Base-by-base conservation (phyloP, 2,329 filamentous ascomycete species). In the Lachnum nothofagi region DNA sequence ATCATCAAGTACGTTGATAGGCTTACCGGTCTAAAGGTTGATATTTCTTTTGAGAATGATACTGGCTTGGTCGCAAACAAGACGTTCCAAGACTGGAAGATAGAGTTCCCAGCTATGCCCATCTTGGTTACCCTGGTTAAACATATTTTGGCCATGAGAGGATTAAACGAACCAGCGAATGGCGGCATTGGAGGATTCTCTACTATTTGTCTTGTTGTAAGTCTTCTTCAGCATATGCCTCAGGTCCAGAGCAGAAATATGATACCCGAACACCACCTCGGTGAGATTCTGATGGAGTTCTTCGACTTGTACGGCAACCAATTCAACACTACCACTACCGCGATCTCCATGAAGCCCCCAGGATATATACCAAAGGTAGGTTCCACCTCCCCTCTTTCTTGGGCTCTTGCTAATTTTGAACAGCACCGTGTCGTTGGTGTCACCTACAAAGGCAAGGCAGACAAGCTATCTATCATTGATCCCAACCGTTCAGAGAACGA, bases 101-200 rank as follows among this genome's bases (percentile, higher is more conserved):
- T 73, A 12, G 72, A 84, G 45, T 95, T 85, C 56, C 91, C 91
- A 1, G 82, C 83, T 7, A 91, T 97, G 88, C 86, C 89, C 0
- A 80, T 88, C 34, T 72, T 98, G 20, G 88, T 95, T 31, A 85
- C 89, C 0, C 66, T 97, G 22, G 79, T 98, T 69, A 98, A 98
- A 71, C 93, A 98, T 58, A 91, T 94, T 51, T 73, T 98, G 22
- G 76, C 86, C 31, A 94, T 98, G 81, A 82, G 90, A 53, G 88
- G 85, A 1, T 74, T 96, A 44, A 96, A 96, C 59, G 93, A 98
- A 67, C 91, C 95, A 3, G 86, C 88, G 34, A 88, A 83, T 52
- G 93, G 93, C 48, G 93, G 93, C 2, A 82, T 98, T 44, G 93
- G 93, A 46, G 93, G 93, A 2, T 97, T 96, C 65, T 88, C 90